Percentiles rank a stretch among this genome's conserved stretches.
These are phyloP conservation scores for Starmerella vitae DNA, from an alignment of 805 yeast genomes.

Conservation along the genomic window DNA sequence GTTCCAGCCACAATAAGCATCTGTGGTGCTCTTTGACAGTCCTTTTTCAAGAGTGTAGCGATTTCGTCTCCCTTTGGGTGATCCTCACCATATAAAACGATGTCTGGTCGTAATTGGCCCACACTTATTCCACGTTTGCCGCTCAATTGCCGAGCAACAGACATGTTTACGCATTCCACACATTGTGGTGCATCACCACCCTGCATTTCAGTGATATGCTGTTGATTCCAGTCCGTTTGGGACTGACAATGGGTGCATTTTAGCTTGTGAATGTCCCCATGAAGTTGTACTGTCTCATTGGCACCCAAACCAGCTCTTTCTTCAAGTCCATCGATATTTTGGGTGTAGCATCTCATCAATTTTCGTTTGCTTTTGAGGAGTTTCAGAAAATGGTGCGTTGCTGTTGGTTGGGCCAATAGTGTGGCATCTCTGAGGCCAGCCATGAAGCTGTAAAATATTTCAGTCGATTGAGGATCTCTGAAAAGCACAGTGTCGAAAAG, in stretches of 20 bases:
- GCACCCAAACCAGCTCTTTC: constrained; percentile 45
- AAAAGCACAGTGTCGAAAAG: constrained; percentile 78
- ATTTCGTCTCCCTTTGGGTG: constrained; percentile 79
- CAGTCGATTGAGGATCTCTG: constrained; percentile 48
- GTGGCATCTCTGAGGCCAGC: constrained; percentile 58
- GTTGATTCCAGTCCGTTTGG: constrained; percentile 47
- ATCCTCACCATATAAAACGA: constrained; percentile 85
- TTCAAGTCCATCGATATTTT: constrained; percentile 86
- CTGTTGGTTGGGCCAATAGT: constrained; percentile 60
- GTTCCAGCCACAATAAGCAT: constrained; percentile 83
- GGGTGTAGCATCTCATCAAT: constrained; percentile 79
- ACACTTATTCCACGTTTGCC: constrained; percentile 70
- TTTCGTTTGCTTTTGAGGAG: constrained; percentile 47
- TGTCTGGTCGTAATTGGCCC: constrained; percentile 76
- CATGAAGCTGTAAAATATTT: constrained; percentile 81
- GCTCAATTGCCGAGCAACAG: constrained; percentile 39
- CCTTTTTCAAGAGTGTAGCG: constrained; percentile 54
- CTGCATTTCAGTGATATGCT: constrained; percentile 35
- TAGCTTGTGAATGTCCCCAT: constrained; percentile 70
- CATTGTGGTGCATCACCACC: constrained; percentile 69
- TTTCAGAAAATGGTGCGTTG: constrained; percentile 64
- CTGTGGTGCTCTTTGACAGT: constrained; percentile 52
- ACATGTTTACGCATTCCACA: constrained; percentile 46
- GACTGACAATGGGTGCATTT: constrained; percentile 61
- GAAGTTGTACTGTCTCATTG: constrained; percentile 52